Evolutionary conservation across 305 asterid species (phyloP), one percentile per base, ranked within the genome.

Genomic region (Salvia sclarea): DNA sequence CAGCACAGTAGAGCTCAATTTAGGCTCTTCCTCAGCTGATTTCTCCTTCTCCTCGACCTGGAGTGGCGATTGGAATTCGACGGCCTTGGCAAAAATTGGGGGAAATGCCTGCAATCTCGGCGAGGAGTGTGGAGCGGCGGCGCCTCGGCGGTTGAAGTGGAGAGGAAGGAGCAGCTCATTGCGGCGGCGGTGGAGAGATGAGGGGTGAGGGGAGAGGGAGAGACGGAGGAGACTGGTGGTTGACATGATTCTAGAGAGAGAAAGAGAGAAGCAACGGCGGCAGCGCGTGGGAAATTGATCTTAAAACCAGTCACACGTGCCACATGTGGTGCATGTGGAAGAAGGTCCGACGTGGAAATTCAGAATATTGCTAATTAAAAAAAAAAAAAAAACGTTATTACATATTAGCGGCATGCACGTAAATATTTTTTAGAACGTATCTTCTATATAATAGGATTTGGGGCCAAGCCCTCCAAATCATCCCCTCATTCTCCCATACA

Each of bases 211-310:
- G 6, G 79, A 60, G 75, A 78, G 75, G 55, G 86, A 84, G 76
- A 81, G 28, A 61, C 83, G 86, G 88, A 85, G 88, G 60, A 88
- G 88, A 76, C 75, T 68, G 49, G 84, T 72, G 48, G 91, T 66
- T 66, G 89, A 80, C 88, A 83, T 84, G 68, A 69, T 52, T 72
- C 25, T 2, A 47, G 69, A 73, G 73, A 66, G 80, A 64, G 78
- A 61, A 12, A 52, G 25, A 28, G 66, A 43, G 40, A 33, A 2
- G 5, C 11, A 54, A 41, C 59, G 71, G 57, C 74, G 77, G 54
- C 35, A 37, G 76, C 60, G 66, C 65, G 66, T 54, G 55, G 47
- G 3, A 38, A 28, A 31, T 73, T 67, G 58, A 58, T 63, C 50
- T 68, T 52, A 28, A 54, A 14, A 8, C 18, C 25, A 16, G 60